Evolutionary conservation across 495 filamentous ascomycete species (phyloP).

Genomic region (Patellaria atrata): DNA sequence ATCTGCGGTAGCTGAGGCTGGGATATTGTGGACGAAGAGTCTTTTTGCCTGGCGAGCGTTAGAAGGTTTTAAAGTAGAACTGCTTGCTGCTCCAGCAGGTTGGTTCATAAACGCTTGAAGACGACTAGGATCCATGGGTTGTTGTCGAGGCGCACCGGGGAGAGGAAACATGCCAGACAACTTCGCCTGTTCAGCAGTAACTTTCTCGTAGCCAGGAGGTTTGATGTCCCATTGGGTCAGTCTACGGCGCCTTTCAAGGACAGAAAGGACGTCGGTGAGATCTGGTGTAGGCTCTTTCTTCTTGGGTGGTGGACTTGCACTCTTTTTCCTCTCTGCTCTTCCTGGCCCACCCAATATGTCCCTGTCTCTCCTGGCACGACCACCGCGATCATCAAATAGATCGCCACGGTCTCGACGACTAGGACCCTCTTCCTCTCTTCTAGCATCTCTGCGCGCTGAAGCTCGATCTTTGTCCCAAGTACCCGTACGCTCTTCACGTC

Average conservation of each 20-base stretch:
- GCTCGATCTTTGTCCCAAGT: constrained; percentile 21
- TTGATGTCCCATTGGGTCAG: constrained; percentile 99
- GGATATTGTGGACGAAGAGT: constrained; percentile 73
- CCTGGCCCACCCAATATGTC: constrained; percentile 37
- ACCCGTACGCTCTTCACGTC: constrained; percentile 18
- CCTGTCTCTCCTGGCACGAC: no score
- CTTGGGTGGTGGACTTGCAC: constrained; percentile 65
- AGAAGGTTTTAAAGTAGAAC: constrained; percentile 69
- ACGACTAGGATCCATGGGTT: constrained; percentile 89
- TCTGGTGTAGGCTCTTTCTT: constrained; percentile 93
- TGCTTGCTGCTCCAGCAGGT: constrained; percentile 58
- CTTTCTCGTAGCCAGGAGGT: constrained; percentile 94
- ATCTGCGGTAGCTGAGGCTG: constrained; percentile 53
- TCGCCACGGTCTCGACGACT: constrained; percentile 17
- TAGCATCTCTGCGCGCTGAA: constrained; percentile 13
- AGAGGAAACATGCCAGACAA: constrained; percentile 98
- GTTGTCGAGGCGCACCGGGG: constrained; percentile 85
- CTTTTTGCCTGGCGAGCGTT: constrained; percentile 90
- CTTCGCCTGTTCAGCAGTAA: constrained; percentile 97
- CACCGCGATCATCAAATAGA: constrained; percentile 23
- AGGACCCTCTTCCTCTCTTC: constrained; percentile 14
- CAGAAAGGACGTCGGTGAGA: constrained; percentile 64
- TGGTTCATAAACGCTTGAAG: constrained; percentile 93
- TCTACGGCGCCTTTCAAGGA: constrained; percentile 72
- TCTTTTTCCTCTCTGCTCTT: constrained; percentile 47